Percentiles rank a stretch among this genome's conserved stretches.
These are phyloP conservation scores for Metarhizium robertsii DNA, from an alignment of 2,329 filamentous ascomycete genomes.

Conservation along the genomic window DNA sequence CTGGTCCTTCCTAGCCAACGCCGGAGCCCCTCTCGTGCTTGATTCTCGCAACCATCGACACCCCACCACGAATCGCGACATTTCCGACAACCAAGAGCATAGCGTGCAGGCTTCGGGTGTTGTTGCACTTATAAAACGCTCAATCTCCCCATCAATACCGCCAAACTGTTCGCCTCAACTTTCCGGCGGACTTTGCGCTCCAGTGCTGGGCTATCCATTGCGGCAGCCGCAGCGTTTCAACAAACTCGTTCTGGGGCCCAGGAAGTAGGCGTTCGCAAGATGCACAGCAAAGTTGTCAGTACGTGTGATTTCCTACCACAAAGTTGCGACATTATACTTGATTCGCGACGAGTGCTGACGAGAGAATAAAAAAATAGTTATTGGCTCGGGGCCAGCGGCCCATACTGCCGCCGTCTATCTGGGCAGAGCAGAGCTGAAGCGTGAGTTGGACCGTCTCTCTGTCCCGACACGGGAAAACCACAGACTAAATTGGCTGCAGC, in stretches of 20 bases:
- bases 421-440: constrained; percentile 86
- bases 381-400: constrained; percentile 92
- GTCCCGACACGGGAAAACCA: neutral
- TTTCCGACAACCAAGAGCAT: too few relatives aligned
- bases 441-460: constrained; percentile 29
- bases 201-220: constrained; percentile 64
- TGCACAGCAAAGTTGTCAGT: constrained; percentile 92
- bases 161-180: constrained; percentile 87
- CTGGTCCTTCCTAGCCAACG: too few relatives aligned
- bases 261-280: constrained; percentile 41
- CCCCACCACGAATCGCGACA: too few relatives aligned
- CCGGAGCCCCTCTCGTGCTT: too few relatives aligned
- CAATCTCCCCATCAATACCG: constrained; percentile 24
- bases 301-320: constrained; percentile 30
- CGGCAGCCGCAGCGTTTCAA: constrained; percentile 50
- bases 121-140: neutral
- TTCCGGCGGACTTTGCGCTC: constrained; percentile 70
- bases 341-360: neutral
- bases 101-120: too few relatives aligned
- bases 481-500: constrained; percentile 32
- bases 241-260: constrained; percentile 25
- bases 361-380: constrained; percentile 36
- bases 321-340: too few relatives aligned
- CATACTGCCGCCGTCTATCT: constrained; percentile 97
- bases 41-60: too few relatives aligned